Conservation (phyloP, 1,284 basidiomycete species). For the Marasmius fiardii region DNA sequence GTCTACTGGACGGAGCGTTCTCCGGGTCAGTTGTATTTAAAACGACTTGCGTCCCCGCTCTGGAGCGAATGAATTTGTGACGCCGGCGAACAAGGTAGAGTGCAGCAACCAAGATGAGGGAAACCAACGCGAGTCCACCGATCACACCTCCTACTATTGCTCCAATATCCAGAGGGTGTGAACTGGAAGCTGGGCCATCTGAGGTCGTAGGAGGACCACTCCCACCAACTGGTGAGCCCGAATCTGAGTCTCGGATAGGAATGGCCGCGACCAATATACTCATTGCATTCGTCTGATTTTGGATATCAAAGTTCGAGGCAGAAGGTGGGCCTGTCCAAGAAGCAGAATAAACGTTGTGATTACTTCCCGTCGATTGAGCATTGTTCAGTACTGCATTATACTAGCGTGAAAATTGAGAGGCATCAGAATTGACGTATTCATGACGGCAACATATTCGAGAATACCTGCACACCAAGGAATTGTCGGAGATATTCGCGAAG, state of each 20-base stretch:
- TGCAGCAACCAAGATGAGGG: neutral
- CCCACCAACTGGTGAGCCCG: neutral
- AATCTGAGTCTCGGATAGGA: neutral
- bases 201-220: neutral
- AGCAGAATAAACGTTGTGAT: constrained; percentile 7
- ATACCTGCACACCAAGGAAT: constrained; percentile 13
- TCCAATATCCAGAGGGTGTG: neutral
- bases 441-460: neutral
- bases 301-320: neutral
- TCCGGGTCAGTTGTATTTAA: too few relatives aligned
- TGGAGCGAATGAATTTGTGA: neutral
- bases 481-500: constrained; percentile 3
- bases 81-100: neutral
- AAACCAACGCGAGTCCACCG: constrained; percentile 1
- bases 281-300: constrained; percentile 10
- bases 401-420: neutral
- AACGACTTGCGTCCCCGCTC: neutral
- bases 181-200: neutral
- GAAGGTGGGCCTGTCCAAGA: constrained; percentile 14
- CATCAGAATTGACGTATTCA: neutral
- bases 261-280: constrained; percentile 9
- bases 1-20: too few relatives aligned
- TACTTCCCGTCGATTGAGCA: constrained; percentile 4
- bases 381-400: constrained; percentile 14
- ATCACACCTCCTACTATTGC: constrained; percentile 1